Evolutionary conservation across 306 rosid species (phyloP), one percentile per base, ranked within the genome.

Genomic region (Vigna radiata): DNA sequence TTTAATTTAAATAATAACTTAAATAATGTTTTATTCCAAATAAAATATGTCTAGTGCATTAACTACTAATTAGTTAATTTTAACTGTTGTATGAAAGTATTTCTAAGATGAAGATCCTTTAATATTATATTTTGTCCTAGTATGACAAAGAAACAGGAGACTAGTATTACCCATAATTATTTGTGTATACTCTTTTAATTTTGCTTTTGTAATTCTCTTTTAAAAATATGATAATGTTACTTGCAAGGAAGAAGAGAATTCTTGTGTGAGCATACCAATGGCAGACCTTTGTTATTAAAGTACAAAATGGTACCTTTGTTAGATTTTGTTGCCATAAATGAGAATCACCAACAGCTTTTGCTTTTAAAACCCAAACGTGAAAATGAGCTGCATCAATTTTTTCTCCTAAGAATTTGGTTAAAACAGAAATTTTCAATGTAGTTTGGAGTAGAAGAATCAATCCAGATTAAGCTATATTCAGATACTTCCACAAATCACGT

Each of bases 391-490:
- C 69, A 17, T 41, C 52, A 18, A 17, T 37, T 36, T 37, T 39
- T 17, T 41, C 4, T 65, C 25, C 48, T 5, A 17, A 18, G 52
- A 41, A 65, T 65, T 65, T 19, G 70, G 17, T 64, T 13, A 64
- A 64, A 37, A 17, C 2, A n/a, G 70, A 43, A 54, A 77, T 54
- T 17, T 8, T 25, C 56, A 70, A 7, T 33, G 58, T 64, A 60
- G 18, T 50, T 50, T 61, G 39, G 25, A 49, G 12, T 70, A 21
- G 29, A 70, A 21, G 29, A 70, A 61, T 62, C 77, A 50, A 52
- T 61, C 58, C 54, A 78, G 13, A 47, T 21, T 4, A 19, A 77
- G 58, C 60, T 18, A 37, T 72, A 56, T 44, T 48, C 74, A 69
- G 44, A 48, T 27, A 69, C 23, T 48, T 69, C 46, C 60, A 69